These are phyloP conservation scores for Chalaropsis thielavioides DNA, from an alignment of 2,329 filamentous ascomycete species.

Conservation along the genomic window DNA sequence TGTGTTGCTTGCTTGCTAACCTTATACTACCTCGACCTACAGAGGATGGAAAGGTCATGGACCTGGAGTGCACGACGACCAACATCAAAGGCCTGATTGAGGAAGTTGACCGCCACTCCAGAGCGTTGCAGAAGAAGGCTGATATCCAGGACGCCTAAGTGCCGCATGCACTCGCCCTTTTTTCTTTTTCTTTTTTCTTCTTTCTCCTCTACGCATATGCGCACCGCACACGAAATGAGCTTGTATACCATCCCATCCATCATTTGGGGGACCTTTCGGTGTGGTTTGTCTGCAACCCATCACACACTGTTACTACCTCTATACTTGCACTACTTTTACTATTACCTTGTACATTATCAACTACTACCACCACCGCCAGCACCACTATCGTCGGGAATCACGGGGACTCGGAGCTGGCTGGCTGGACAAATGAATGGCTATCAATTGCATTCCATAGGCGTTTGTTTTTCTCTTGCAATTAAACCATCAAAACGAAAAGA, in stretches of 20 bases:
- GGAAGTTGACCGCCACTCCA: slow-evolving; percentile 81
- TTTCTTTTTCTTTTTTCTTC: too few relatives aligned
- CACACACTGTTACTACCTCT: not conserved
- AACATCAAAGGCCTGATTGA: slow-evolving; percentile 76
- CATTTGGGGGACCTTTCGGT: too few relatives aligned
- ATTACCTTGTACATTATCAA: slow-evolving; percentile 10
- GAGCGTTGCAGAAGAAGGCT: slow-evolving; percentile 65
- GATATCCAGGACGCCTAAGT: slow-evolving; percentile 46
- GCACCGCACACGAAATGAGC: too few relatives aligned
- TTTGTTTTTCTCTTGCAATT: not conserved
- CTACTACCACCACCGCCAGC: not conserved
- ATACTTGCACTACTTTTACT: not conserved
- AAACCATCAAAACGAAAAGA: not conserved
- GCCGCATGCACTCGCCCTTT: not conserved
- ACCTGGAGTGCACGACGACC: slow-evolving; percentile 64
- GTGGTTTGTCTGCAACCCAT: too few relatives aligned
- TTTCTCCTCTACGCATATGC: too few relatives aligned
- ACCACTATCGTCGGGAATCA: not conserved
- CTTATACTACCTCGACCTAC: slow-evolving; percentile 6
- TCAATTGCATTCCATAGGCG: not conserved
- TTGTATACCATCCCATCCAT: too few relatives aligned
- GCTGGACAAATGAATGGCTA: not conserved
- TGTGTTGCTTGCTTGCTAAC: not conserved
- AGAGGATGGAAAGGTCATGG: slow-evolving; percentile 91
- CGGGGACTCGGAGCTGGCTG: not conserved